These are phyloP conservation scores for Ormosia semicastrata DNA, from an alignment of 306 rosid species.

Conservation along the genomic window DNA sequence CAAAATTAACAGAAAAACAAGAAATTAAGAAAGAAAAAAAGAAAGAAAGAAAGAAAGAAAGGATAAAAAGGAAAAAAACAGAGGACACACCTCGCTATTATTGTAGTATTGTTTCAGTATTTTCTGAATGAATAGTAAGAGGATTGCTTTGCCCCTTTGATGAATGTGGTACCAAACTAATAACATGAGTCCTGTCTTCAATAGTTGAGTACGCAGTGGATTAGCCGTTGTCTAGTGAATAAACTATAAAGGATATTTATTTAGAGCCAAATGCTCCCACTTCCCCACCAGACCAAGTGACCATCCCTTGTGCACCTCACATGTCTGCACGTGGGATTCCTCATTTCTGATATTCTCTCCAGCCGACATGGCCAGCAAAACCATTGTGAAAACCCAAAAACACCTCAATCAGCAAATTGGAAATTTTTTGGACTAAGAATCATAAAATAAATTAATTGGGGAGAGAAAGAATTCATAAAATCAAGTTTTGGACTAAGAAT, in stretches of 20 bases:
- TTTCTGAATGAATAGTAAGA: background rate
- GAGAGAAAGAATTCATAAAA: background rate
- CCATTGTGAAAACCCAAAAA: background rate
- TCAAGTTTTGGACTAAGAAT: background rate
- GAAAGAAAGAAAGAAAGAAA: too few species aligned
- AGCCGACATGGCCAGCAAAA: slow-evolving; percentile 48
- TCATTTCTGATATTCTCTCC: slow-evolving; percentile 7
- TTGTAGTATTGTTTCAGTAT: too few species aligned
- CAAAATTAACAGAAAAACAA: background rate
- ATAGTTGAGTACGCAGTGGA: background rate
- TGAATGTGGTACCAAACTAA: background rate
- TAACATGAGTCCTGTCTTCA: background rate
- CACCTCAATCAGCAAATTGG: background rate
- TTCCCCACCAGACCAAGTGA: background rate
- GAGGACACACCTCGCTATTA: background rate
- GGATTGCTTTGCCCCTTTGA: background rate
- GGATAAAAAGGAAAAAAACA: background rate
- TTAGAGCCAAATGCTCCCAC: background rate
- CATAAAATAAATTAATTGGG: background rate
- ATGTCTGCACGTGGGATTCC: slow-evolving; percentile 66
- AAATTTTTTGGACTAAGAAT: background rate
- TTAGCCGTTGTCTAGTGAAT: background rate
- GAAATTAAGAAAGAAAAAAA: background rate
- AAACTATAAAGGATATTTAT: background rate
- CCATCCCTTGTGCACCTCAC: slow-evolving; percentile 50